phyloP scores from a whole-genome alignment of 257 asterid genomes.

The Coffea canephora region DNA sequence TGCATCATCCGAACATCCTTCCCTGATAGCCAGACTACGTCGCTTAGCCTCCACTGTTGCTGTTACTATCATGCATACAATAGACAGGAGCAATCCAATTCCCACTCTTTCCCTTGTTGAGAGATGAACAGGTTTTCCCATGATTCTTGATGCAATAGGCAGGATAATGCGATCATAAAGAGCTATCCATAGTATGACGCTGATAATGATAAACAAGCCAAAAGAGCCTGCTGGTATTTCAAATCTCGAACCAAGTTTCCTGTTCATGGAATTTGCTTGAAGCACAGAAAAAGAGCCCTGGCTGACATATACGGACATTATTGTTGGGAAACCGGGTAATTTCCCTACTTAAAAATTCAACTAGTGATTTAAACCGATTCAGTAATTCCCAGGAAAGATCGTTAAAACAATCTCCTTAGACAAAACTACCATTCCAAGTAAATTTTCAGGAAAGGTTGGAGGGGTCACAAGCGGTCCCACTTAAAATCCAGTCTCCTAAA shows the following conservation, averaged over 20 bases:
- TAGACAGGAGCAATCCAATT: conserved; percentile 54
- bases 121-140: conserved; percentile 34
- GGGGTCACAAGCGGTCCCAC: too few relatives aligned
- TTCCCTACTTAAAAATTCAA: too few relatives aligned
- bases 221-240: conserved; percentile 74
- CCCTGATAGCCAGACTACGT: conserved; percentile 24
- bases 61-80: conserved; percentile 41
- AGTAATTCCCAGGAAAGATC: too few relatives aligned
- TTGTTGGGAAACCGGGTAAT: too few relatives aligned
- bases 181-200: conserved; percentile 48
- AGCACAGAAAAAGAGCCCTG: conserved; percentile 55
- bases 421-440: too few relatives aligned
- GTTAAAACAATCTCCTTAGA: too few relatives aligned
- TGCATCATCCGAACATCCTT: conserved; percentile 23
- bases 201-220: conserved; percentile 29
- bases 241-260: conserved; percentile 47
- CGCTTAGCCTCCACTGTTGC: conserved; percentile 52
- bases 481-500: too few relatives aligned
- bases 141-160: conserved; percentile 55
- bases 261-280: conserved; percentile 63
- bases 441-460: too few relatives aligned
- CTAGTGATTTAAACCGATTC: too few relatives aligned
- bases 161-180: conserved; percentile 54
- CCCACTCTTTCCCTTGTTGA: conserved; percentile 62
- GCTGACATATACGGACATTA: conserved; percentile 37